Evolutionary conservation across 192 early-diverging fungal genomes (phyloP).

Genomic region (Cetraspora pellucida): DNA sequence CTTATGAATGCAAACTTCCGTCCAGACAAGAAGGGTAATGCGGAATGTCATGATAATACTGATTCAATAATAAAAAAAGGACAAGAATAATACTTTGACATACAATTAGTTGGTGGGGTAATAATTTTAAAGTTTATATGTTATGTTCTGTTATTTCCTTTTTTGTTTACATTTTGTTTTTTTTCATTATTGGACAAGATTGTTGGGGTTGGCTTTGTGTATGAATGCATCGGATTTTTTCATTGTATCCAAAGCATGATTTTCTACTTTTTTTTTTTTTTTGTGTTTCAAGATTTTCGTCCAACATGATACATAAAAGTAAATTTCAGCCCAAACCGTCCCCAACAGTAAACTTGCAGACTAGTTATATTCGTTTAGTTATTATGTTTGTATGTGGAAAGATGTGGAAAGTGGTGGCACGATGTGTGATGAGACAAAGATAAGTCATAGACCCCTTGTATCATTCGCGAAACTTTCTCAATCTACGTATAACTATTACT

Average conservation of each 20-base stretch:
- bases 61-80: slow-evolving; percentile 1
- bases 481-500: no score
- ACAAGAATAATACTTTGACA: not conserved
- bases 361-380: no score
- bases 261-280: not conserved
- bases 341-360: not conserved
- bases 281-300: slow-evolving; percentile 3
- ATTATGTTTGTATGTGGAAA: no score
- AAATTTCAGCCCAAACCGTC: slow-evolving; percentile 11
- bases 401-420: no score
- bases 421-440: no score
- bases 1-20: not conserved
- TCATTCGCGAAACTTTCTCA: no score
- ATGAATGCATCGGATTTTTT: slow-evolving; percentile 10
- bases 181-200: slow-evolving; percentile 14
- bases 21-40: not conserved
- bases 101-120: not conserved
- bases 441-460: no score
- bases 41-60: not conserved
- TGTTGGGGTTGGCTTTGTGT: slow-evolving; percentile 21
- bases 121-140: slow-evolving; percentile 7
- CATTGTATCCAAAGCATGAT: slow-evolving; percentile 20
- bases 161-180: not conserved
- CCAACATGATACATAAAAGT: slow-evolving; percentile 2
- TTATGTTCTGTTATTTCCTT: not conserved